Base-by-base conservation (phyloP, 2,329 filamentous ascomycete genomes). In the Paecilomyces dactylethromorphus region DNA sequence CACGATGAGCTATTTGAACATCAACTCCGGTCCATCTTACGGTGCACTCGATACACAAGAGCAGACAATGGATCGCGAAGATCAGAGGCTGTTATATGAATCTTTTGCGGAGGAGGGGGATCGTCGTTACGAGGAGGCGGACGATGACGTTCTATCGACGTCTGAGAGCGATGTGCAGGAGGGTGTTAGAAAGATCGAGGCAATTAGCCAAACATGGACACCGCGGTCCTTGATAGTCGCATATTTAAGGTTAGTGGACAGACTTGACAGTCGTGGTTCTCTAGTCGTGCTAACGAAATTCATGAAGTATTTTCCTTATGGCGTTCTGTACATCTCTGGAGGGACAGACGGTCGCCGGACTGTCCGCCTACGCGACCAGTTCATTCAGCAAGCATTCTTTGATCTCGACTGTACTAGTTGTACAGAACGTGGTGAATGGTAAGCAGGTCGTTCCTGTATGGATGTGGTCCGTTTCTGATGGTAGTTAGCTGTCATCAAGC, bases 251-350 rank as follows among this genome's bases (percentile, higher is more conserved):
- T 81, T 67, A 60, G 78, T 71, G 59, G 60, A 57, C 56, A 62
- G 49, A 32, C 24, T 54, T 60, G 56, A 53, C 50, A 33, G 26
- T 55, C 50, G 50, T 35, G 13, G 50, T 11, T 56, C 24, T 57
- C 50, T 58, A 49, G 64, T 68, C 26, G 26, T 49, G 69, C 63
- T 55, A 55, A 21, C 54, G n/a, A 3, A 18, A 18, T 59, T 21
- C 80, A 58, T 72, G 60, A 60, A 81, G 79, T 60, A 82, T 82
- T 64, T 81, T 86, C 61, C 77, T 87, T 58, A 84, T 88, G 76
- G 84, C 86, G 21, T 87, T 85, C 65, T 81, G 82, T 54, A 87
- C 85, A 5, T 88, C 85, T n/a, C 78, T 89, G 18, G 86, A 88
- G 69, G 80, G 81, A 15, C 86, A 88, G 67, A 85, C 84, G 8